A percentile compares a stretch with the other conserved stretches of the same genome.
Evolutionary conservation across 2,329 filamentous ascomycete genomes (phyloP).

Genomic region (Phaeosphaeria sp.): DNA sequence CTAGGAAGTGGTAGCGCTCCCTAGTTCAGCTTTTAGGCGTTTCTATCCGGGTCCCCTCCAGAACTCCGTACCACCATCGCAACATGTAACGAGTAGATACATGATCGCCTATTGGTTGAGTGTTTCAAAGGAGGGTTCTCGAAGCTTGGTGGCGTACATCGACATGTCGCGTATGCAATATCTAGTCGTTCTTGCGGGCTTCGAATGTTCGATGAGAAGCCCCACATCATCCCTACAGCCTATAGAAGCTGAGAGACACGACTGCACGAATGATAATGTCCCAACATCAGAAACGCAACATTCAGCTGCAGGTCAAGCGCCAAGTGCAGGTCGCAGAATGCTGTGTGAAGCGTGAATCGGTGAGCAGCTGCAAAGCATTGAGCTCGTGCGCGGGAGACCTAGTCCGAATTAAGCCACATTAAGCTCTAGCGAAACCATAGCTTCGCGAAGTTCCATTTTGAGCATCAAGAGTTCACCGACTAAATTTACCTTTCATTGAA

Average conservation of each 20-base stretch:
- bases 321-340: background rate
- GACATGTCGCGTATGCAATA: background rate
- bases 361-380: background rate
- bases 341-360: background rate
- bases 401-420: background rate
- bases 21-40: background rate
- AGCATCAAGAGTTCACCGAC: constrained; percentile 9
- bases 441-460: constrained; percentile 18
- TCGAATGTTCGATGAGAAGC: background rate
- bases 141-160: background rate
- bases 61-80: constrained; percentile 10
- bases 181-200: background rate
- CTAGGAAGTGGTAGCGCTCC: background rate
- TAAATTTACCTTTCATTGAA: constrained; percentile 18
- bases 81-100: background rate
- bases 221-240: background rate
- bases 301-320: background rate
- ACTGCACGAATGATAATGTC: background rate
- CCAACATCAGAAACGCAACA: background rate
- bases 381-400: background rate
- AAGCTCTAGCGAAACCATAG: constrained; percentile 8
- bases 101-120: constrained; percentile 1
- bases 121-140: background rate
- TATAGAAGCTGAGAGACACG: background rate
- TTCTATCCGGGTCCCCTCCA: constrained; percentile 7